phyloP scores from a whole-genome alignment of 768 basidiomycete species.

The Cubamyces sp. region DNA sequence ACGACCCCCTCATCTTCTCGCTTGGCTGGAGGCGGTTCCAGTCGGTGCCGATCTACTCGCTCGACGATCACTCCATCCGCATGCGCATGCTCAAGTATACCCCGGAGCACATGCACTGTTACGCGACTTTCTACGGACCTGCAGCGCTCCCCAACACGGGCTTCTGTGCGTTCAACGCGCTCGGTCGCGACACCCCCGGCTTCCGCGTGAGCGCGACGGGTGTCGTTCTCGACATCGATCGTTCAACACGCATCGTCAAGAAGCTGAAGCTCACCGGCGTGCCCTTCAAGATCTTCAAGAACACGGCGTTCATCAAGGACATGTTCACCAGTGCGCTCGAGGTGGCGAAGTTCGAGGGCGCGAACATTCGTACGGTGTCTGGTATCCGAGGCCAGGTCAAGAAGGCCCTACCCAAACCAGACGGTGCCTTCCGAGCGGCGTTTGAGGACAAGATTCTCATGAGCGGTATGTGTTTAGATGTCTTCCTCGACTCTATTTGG shows the following conservation, averaged over 20 bases:
- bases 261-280: conserved; percentile 96
- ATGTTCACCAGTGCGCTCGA: conserved; percentile 96
- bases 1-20: conserved; percentile 95
- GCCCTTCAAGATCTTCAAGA: conserved; percentile 98
- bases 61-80: conserved; percentile 97
- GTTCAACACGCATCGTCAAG: conserved; percentile 94
- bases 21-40: conserved; percentile 99
- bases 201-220: conserved; percentile 95
- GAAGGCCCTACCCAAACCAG: conserved; percentile 93
- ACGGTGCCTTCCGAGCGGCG: conserved; percentile 93
- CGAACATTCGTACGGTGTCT: conserved; percentile 93
- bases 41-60: conserved; percentile 89
- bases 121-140: conserved; percentile 96
- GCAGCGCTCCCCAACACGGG: conserved; percentile 91
- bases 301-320: conserved; percentile 96
- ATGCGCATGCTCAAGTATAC: conserved; percentile 99
- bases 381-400: conserved; percentile 97
- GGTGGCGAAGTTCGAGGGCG: conserved; percentile 98
- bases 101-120: conserved; percentile 99
- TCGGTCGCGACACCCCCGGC: conserved; percentile 64
- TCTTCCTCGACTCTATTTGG: background rate
- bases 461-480: conserved; percentile 68
- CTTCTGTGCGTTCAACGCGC: conserved; percentile 94
- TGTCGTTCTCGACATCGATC: conserved; percentile 91
- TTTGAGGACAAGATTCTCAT: conserved; percentile 98